Evolutionary conservation across 1,139 yeast genomes (phyloP).

Genomic region (Yamadazyma triangularis): DNA sequence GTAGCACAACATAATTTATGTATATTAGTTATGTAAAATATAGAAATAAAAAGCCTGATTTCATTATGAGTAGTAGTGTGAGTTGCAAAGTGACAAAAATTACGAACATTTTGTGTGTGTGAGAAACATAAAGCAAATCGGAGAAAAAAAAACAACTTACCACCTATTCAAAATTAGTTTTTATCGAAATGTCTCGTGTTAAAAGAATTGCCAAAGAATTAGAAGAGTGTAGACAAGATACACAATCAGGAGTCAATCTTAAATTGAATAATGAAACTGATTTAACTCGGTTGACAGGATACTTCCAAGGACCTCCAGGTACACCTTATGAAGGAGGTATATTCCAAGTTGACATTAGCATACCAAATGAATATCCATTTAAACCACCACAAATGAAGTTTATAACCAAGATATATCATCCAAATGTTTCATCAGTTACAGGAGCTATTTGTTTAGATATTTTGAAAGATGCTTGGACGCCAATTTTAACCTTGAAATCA

Average conservation of each 20-base stretch:
- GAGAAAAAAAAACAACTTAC: neutral
- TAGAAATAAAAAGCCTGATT: neutral
- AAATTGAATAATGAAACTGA: constrained; percentile 71
- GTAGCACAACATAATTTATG: no score
- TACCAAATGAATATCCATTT: constrained; percentile 86
- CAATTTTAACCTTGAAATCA: constrained; percentile 89
- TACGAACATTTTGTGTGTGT: no score
- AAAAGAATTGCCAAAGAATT: constrained; percentile 84
- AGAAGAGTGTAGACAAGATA: constrained; percentile 82
- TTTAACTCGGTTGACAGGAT: constrained; percentile 80
- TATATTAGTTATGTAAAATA: neutral
- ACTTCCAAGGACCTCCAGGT: constrained; percentile 91
- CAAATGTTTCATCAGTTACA: constrained; percentile 95
- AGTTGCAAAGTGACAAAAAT: neutral
- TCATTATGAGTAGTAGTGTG: neutral
- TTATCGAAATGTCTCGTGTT: constrained; percentile 64
- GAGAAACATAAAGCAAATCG: no score
- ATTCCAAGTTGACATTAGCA: constrained; percentile 80
- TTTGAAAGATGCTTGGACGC: constrained; percentile 91
- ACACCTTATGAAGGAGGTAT: constrained; percentile 92
- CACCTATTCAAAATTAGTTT: neutral
- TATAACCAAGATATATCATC: constrained; percentile 87
- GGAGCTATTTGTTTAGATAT: constrained; percentile 98
- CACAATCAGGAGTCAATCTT: constrained; percentile 69
- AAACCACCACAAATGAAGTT: constrained; percentile 95